Evolutionary conservation across 1,284 basidiomycete species (phyloP), one percentile per base, ranked within the genome.

Genomic region (Irpex sp.): DNA sequence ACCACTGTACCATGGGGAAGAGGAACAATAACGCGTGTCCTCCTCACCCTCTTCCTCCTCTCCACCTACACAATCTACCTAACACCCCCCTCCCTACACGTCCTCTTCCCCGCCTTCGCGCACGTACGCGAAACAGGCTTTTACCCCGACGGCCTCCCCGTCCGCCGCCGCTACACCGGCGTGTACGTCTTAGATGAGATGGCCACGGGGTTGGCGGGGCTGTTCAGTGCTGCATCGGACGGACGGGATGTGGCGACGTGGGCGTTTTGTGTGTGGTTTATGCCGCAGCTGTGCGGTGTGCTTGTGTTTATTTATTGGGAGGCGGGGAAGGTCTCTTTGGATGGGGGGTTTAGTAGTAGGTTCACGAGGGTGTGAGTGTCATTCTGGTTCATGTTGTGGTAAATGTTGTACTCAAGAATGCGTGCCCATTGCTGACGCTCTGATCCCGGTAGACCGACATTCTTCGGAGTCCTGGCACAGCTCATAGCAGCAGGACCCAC

Each of bases 221-320:
- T 56, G 37, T 60, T 60, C 54, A 60, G 47, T 7, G 19, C 45
- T 4, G 35, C 55, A 10, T 39, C 47, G 7, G 59, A 60, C 8
- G 59, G 59, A 0, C 0, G 33, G 14, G 59, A 60, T 39, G 3
- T 14, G 4, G 59, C 53, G 12, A 47, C 47, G 14, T 45, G 45
- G n/a, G 37, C 28, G 8, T 60, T 60, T 36, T 12, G 49, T n/a
- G 16, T 56, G 39, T 58, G 56, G 56, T 60, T 60, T 42, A 16
- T 60, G 12, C 52, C 59, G 10, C 59, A 60, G 53, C 47, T 60
- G 4, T 23, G 33, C 5, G 36, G 39, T 5, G 12, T 56, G 16
- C 23, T 56, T 14, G 23, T 56, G 19, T 51, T 49, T 18, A 56
- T 56, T 28, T 49, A 48, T 45, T 56, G 59, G 59, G 59, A 60